A percentile compares a stretch with the other conserved stretches of the same genome.
Conservation (phyloP, 2,329 filamentous ascomycete species). For the Beauveria bassiana region DNA sequence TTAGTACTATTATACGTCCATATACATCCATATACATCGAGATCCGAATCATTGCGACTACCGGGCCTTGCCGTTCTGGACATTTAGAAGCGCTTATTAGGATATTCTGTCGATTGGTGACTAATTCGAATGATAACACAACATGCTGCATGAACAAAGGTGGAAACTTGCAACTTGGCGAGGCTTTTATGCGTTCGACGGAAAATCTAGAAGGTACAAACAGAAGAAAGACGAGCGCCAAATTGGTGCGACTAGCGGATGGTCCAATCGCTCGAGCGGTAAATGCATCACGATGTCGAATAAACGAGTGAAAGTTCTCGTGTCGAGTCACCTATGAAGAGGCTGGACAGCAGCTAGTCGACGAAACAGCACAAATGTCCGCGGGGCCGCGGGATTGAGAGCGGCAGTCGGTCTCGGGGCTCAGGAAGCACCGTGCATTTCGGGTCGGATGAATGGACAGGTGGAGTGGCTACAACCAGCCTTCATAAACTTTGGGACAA, state of each 20-base stretch:
- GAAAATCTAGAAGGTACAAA: not conserved
- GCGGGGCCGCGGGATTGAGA: conserved; percentile 9
- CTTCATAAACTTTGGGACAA: not conserved
- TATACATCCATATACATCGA: not conserved
- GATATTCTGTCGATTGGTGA: too few relatives aligned
- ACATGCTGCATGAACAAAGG: not conserved
- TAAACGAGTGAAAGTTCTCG: not conserved
- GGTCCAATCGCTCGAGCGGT: not conserved
- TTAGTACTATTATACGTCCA: too few relatives aligned
- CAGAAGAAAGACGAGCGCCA: not conserved
- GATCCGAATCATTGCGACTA: too few relatives aligned
- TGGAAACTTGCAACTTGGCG: not conserved
- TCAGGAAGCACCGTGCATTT: conserved; percentile 7
- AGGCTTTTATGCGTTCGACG: not conserved
- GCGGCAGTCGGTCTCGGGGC: conserved; percentile 10
- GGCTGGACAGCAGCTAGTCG: not conserved
- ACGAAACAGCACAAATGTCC: not conserved
- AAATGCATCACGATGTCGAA: not conserved
- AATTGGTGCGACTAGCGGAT: not conserved
- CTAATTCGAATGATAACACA: not conserved
- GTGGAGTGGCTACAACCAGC: not conserved
- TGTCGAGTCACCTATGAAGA: not conserved
- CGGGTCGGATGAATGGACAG: conserved; percentile 1
- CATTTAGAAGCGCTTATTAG: too few relatives aligned
- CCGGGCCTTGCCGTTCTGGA: not conserved